Percentiles rank a stretch among this genome's conserved stretches.
Conservation (phyloP, 305 asterid species). For the Euphrasia arctica region DNA sequence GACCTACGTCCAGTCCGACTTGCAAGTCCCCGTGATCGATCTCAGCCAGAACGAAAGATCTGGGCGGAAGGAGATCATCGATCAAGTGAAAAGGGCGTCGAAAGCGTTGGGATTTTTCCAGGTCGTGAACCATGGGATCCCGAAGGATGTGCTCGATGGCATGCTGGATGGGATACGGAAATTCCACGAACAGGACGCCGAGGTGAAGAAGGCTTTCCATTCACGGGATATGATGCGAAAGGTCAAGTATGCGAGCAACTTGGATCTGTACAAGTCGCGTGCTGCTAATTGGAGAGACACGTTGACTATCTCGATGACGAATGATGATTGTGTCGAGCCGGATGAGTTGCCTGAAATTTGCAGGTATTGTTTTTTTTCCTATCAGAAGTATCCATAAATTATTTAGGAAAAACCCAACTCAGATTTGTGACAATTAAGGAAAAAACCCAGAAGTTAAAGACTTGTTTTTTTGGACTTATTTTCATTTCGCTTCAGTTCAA, state of each 20-base stretch:
- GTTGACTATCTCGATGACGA: slow-evolving; percentile 31
- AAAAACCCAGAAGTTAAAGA: no score
- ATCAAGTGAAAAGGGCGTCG: slow-evolving; percentile 45
- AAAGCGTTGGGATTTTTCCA: slow-evolving; percentile 57
- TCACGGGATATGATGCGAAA: slow-evolving; percentile 29
- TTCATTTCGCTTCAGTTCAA: no score
- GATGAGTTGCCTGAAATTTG: slow-evolving; percentile 47
- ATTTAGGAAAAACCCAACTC: no score
- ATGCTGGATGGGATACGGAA: slow-evolving; percentile 41
- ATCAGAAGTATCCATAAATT: no score
- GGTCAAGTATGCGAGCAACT: slow-evolving; percentile 42
- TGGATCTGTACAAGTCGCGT: slow-evolving; percentile 41
- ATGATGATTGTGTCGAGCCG: slow-evolving; percentile 30
- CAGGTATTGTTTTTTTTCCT: slow-evolving; percentile 32
- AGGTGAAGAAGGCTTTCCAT: slow-evolving; percentile 37
- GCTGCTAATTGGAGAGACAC: slow-evolving; percentile 68
- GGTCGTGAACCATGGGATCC: slow-evolving; percentile 57
- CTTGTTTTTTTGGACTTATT: no score
- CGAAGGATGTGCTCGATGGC: slow-evolving; percentile 30
- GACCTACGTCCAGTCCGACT: neutral
- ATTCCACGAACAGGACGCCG: slow-evolving; percentile 54
- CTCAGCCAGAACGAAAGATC: slow-evolving; percentile 29
- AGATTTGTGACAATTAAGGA: no score
- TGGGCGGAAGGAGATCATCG: slow-evolving; percentile 31
- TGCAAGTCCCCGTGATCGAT: slow-evolving; percentile 47